Conservation (phyloP, 805 yeast genomes). For the Nadsonia fulvescens region DNA sequence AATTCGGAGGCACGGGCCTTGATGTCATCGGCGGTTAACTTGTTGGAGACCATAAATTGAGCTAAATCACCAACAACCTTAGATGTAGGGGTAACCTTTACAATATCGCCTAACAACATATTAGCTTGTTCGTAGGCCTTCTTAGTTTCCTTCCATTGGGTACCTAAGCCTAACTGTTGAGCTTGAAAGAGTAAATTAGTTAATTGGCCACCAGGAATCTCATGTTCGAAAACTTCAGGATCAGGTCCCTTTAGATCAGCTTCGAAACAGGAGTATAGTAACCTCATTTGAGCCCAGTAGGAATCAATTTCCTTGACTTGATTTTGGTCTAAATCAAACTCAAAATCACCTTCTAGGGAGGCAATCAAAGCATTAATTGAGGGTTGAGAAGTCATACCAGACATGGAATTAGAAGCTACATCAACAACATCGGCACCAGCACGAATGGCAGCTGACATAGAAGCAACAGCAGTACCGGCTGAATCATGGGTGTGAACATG, state of each 20-base stretch:
- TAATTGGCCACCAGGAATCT: slow-evolving; percentile 98
- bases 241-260: slow-evolving; percentile 99
- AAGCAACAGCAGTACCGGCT: slow-evolving; percentile 98
- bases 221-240: slow-evolving; percentile 96
- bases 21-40: slow-evolving; percentile 72
- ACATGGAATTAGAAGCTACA: slow-evolving; percentile 92
- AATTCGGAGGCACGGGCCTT: slow-evolving; percentile 69
- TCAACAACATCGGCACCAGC: slow-evolving; percentile 99
- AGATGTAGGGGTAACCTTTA: slow-evolving; percentile 98
- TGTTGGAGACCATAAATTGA: slow-evolving; percentile 98
- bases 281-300: slow-evolving; percentile 98
- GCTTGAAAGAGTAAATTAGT: slow-evolving; percentile 98
- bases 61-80: slow-evolving; percentile 99
- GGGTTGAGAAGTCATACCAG: slow-evolving; percentile 97
- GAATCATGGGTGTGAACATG: slow-evolving; percentile 99
- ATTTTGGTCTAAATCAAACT: slow-evolving; percentile 50
- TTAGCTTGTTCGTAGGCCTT: slow-evolving; percentile 87
- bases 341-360: slow-evolving; percentile 71
- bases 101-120: slow-evolving; percentile 81
- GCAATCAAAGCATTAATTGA: slow-evolving; percentile 86
- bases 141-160: slow-evolving; percentile 92
- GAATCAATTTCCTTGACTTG: slow-evolving; percentile 71
- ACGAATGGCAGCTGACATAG: slow-evolving; percentile 82
- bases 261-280: slow-evolving; percentile 89
- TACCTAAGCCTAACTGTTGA: slow-evolving; percentile 94